phyloP scores from a whole-genome alignment of 257 asterid species.

The Solanum sejunctum region DNA sequence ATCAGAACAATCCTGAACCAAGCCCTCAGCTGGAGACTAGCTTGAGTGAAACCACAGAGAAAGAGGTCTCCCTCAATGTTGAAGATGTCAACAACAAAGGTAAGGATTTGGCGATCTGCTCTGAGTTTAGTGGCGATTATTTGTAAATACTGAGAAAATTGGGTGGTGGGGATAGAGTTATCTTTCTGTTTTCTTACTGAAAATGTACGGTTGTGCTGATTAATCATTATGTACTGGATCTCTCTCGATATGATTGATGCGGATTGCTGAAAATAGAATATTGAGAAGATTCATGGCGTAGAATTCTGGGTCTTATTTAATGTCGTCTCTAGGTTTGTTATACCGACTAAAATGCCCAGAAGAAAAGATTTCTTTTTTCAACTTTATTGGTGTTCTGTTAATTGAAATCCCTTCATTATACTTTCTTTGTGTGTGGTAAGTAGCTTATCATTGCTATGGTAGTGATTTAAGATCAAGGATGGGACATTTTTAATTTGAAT shows the following conservation, averaged over 20 bases:
- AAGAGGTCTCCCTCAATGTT: conserved; percentile 13
- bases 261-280: not conserved
- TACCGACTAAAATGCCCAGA: not conserved
- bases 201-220: not conserved
- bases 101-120: not conserved
- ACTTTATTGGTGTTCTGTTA: not conserved
- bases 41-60: conserved; percentile 3
- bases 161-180: not conserved
- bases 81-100: conserved; percentile 60
- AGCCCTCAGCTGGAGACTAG: conserved; percentile 6
- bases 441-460: not conserved
- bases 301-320: not conserved
- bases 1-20: conserved; percentile 2
- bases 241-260: not conserved
- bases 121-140: not conserved
- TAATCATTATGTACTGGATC: not conserved
- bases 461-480: not conserved
- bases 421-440: not conserved
- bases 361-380: not conserved
- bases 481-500: not conserved
- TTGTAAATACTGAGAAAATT: not conserved
- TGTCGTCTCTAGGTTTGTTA: not conserved
- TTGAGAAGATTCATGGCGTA: not conserved
- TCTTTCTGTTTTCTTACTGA: not conserved
- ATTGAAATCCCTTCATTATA: not conserved